Evolutionary conservation across 352 stramenopile genomes (phyloP).

Genomic region (Phytophthora hibernalis): DNA sequence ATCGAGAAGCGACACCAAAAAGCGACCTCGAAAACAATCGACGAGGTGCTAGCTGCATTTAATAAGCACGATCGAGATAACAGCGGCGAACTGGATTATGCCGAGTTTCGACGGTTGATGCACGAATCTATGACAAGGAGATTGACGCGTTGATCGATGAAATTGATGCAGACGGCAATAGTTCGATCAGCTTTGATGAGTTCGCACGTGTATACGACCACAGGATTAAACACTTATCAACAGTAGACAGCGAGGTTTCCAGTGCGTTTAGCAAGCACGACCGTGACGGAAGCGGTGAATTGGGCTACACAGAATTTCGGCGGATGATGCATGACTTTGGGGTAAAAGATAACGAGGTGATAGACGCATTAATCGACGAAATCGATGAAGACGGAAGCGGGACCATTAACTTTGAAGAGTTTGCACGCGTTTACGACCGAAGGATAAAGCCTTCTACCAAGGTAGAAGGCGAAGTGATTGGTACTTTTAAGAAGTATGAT

Average conservation of each 20-base stretch:
- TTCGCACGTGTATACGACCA: conserved; percentile 48
- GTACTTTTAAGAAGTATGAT: conserved; percentile 46
- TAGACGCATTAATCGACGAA: conserved; percentile 51
- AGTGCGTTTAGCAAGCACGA: conserved; percentile 54
- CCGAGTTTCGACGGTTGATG: conserved; percentile 64
- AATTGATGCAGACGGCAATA: conserved; percentile 49
- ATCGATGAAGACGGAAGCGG: conserved; percentile 52
- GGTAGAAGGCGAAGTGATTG: conserved; percentile 38
- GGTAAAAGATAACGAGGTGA: conserved; percentile 48
- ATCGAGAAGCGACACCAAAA: conserved; percentile 8
- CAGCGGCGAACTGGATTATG: conserved; percentile 55
- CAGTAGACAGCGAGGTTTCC: conserved; percentile 36
- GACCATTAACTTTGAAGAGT: conserved; percentile 54
- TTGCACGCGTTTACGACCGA: conserved; percentile 42
- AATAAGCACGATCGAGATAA: conserved; percentile 49
- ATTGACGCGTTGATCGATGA: conserved; percentile 56
- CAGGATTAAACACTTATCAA: conserved; percentile 15
- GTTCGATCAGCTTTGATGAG: conserved; percentile 49
- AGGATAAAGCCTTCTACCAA: conserved; percentile 23
- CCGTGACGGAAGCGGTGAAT: conserved; percentile 49
- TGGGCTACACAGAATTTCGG: conserved; percentile 63
- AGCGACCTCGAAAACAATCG: background rate
- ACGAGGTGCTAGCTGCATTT: conserved; percentile 35
- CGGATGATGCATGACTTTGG: conserved; percentile 63
- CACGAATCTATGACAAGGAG: conserved; percentile 51